Base-by-base conservation (phyloP, 345 rosid species). In the Clausena lansium region DNA sequence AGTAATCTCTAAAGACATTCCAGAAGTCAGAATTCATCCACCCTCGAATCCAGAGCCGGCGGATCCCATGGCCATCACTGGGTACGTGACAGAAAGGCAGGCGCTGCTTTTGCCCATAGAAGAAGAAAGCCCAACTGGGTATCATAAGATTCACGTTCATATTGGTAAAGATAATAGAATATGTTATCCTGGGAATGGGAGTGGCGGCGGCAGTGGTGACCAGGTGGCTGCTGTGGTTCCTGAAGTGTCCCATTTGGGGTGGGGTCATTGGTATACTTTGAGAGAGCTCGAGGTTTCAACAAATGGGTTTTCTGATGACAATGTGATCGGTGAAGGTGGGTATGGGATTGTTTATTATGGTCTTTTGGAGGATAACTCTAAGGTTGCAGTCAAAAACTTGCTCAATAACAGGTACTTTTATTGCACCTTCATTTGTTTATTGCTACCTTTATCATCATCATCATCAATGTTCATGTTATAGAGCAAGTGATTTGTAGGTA, bases 291-390 rank as follows among this genome's bases (percentile, higher is more conserved):
- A 93, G 76, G 89, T 79, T 1, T 85, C 94, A 1, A 95, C 97
- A 1, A 88, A 89, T 81, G 94, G 91, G 0, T 90, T 95, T 39
- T 87, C 91, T 52, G 87, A 84, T 69, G 92, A 91, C 82, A 95
- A 93, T 83, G 95, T 95, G 24, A 86, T 95, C 22, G 98, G 98
- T 15, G 92, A 95, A 85, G 98, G 98, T 52, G 98, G 98, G 36
- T 95, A 95, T 50, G 98, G 98, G 80, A 91, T 95, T 82, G 98
- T 95, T 30, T 95, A 95, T 69, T 87, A 83, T 77, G 98, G 98
- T 10, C 47, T 89, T 85, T 83, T 95, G 73, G 88, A 77, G 74
- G 93, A 91, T 77, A 86, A 91, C 0, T 81, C 87, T n/a, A 84
- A 89, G 70, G 85, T 95, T 67, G 98, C 98, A 61, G 92, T 95